Base-by-base conservation (phyloP, 345 rosid genomes). In the Schrenkiella parvula region DNA sequence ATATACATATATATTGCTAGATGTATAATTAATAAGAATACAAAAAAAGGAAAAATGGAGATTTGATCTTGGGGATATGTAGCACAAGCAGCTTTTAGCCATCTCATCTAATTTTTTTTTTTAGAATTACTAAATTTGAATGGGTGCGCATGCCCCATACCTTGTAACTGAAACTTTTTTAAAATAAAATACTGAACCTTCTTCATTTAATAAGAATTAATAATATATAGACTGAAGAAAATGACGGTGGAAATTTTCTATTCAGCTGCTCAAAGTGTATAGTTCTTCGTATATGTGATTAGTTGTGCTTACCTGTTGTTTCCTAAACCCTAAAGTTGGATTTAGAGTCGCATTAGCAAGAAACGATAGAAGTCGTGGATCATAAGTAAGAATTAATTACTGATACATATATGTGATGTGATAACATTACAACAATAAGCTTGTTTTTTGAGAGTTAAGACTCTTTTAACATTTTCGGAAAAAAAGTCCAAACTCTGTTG, bases 381-480 rank as follows among this genome's bases (percentile, higher is more conserved):
- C 2, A 13, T 22, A 39, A 72, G 63, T 72, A 53, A 64, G 56
- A 72, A 64, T 64, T 43, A 64, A 57, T 73, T 66, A 73, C 52
- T 64, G 64, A 32, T 42, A 41, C 59, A 38, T 14, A 22, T 48
- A 47, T 28, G 2, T 43, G 39, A 5, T 43, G 39, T 38, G 15
- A 46, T 35, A 31, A 21, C 15, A n/a, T 73, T 66, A 57, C 66
- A 57, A 58, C 13, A 38, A 58, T 58, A 67, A 74, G 60, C 13
- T 39, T 71, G 41, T 52, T 52, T 52, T 52, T 1, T 26, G 18
- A 11, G 18, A 15, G n/a, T n/a, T 23, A 3, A 23, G 25, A 23
- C 25, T 23, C 37, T 28, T 28, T 7, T 3, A 53, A 23, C 58
- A 14, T 14, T 53, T 31, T 22, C 56, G 32, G 56, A 15, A 42